Evolutionary conservation across 2,329 filamentous ascomycete species (phyloP).

Genomic region (Nigrospora sphaerica): DNA sequence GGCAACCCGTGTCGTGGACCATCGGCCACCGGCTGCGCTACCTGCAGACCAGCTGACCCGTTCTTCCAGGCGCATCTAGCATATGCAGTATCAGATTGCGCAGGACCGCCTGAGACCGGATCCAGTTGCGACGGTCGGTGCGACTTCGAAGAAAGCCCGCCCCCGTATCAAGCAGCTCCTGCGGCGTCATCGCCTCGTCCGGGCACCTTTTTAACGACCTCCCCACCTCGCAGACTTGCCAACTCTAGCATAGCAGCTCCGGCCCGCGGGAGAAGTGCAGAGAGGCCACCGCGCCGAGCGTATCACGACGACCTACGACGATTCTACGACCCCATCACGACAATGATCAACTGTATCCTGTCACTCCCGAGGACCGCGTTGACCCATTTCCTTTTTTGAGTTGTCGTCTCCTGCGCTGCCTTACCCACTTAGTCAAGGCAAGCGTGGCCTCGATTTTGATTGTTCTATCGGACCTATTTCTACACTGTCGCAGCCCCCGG

Average conservation of each 20-base stretch:
- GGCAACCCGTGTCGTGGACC: no score
- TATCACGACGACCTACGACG: constrained; percentile 19
- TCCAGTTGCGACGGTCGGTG: no score
- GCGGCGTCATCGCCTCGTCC: not conserved
- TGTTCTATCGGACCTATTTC: not conserved
- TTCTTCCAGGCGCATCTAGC: no score
- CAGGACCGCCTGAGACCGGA: no score
- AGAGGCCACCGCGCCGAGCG: not conserved
- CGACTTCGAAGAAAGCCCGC: no score
- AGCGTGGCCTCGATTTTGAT: no score
- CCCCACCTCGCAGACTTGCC: not conserved
- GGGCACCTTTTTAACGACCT: constrained; percentile 1
- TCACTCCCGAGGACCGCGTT: constrained; percentile 43
- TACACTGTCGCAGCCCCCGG: not conserved
- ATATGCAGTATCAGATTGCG: no score
- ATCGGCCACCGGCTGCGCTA: no score
- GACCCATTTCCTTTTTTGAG: constrained; percentile 49
- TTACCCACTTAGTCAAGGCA: not conserved
- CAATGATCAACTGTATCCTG: constrained; percentile 48
- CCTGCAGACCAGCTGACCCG: no score
- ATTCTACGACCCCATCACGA: constrained; percentile 32
- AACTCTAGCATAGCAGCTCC: no score
- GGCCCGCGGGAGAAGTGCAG: no score
- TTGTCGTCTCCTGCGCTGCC: constrained; percentile 16
- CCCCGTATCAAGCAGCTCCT: no score